Evolutionary conservation across 1,139 yeast species (phyloP).

Genomic region (Kodamaea plutei): DNA sequence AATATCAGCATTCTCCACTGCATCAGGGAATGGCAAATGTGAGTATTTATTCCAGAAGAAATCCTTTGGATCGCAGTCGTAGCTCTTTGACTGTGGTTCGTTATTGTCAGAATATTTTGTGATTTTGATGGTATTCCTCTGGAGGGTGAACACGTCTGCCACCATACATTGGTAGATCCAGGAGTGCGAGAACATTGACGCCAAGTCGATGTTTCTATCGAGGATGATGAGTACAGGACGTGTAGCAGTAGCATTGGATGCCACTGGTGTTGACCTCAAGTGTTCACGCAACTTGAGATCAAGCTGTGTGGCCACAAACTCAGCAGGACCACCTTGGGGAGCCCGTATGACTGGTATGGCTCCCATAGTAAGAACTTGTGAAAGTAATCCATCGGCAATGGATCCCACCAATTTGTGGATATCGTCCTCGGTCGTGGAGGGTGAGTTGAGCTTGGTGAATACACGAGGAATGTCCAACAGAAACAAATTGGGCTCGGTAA

Average conservation of each 20-base stretch:
- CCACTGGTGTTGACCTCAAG: conserved; percentile 40
- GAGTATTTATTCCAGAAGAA: conserved; percentile 87
- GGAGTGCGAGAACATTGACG: conserved; percentile 93
- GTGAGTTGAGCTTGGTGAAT: conserved; percentile 66
- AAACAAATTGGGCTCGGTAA: conserved; percentile 88
- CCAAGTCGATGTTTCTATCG: conserved; percentile 85
- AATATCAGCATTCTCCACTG: conserved; percentile 88
- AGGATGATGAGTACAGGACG: conserved; percentile 76
- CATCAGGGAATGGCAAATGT: conserved; percentile 93
- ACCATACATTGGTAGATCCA: conserved; percentile 98
- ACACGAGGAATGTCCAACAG: conserved; percentile 67
- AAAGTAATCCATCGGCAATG: conserved; percentile 77
- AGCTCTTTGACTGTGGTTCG: conserved; percentile 44
- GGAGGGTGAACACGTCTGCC: conserved; percentile 80
- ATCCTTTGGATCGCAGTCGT: conserved; percentile 89
- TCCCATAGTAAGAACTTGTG: conserved; percentile 72
- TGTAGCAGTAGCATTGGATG: conserved; percentile 22
- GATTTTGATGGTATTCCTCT: conserved; percentile 64
- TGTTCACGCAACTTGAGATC: conserved; percentile 82
- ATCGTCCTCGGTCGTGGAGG: conserved; percentile 67
- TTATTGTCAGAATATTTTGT: conserved; percentile 36
- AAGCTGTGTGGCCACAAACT: conserved; percentile 81
- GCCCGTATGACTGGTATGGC: conserved; percentile 87
- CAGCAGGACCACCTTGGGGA: conserved; percentile 93
- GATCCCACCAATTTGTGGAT: conserved; percentile 65